A percentile compares a stretch with the other conserved stretches of the same genome.
These are phyloP conservation scores for Arachis stenosperma DNA, from an alignment of 306 rosid genomes.

Conservation along the genomic window DNA sequence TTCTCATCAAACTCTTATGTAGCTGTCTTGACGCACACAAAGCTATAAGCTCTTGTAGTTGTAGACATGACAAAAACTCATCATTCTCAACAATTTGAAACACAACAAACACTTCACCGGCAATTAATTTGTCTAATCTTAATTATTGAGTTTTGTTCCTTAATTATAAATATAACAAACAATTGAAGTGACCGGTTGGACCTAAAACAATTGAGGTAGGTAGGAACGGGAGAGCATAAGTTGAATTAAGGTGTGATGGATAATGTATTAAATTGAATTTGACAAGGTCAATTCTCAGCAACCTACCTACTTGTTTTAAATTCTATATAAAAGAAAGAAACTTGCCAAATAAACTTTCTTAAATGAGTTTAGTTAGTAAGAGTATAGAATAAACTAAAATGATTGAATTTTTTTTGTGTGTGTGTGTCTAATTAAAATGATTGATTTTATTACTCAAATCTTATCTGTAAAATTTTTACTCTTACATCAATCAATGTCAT, in stretches of 20 bases:
- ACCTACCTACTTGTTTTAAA: neutral
- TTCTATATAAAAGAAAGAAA: too few species aligned
- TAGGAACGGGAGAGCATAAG: neutral
- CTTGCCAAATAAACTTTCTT: neutral
- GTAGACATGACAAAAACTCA: constrained; percentile 32
- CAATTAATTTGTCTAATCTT: constrained; percentile 20
- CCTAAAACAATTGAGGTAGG: neutral
- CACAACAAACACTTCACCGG: neutral
- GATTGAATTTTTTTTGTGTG: too few species aligned
- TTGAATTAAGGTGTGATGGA: neutral
- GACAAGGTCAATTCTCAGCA: neutral
- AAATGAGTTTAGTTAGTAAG: too few species aligned
- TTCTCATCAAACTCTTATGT: too few species aligned
- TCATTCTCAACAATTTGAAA: constrained; percentile 2
- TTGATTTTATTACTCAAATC: too few species aligned
- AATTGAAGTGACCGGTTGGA: neutral
- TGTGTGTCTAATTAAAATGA: too few species aligned
- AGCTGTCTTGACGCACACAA: neutral
- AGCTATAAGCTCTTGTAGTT: too few species aligned
- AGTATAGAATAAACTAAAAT: too few species aligned
- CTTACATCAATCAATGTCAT: constrained; percentile 39
- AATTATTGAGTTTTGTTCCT: constrained; percentile 1
- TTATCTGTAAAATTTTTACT: too few species aligned
- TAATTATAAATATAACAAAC: neutral
- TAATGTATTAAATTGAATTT: too few species aligned